These are phyloP conservation scores for Septoria linicola DNA, from an alignment of 2,329 filamentous ascomycete species.

Conservation along the genomic window DNA sequence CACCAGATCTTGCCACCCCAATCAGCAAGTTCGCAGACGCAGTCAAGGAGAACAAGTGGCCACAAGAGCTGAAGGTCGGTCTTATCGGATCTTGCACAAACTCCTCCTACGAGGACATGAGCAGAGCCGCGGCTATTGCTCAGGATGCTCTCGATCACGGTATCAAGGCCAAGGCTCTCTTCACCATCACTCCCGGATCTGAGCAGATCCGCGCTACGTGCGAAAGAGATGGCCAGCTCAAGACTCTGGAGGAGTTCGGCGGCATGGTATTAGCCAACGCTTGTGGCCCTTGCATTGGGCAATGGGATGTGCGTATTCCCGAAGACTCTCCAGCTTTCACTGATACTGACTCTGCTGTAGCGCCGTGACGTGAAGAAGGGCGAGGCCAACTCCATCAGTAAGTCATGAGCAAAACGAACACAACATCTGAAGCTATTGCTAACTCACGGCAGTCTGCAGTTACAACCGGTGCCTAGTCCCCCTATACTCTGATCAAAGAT, in stretches of 20 bases:
- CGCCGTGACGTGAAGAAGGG: slow-evolving; percentile 98
- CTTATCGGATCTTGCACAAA: slow-evolving; percentile 99
- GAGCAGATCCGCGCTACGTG: slow-evolving; percentile 97
- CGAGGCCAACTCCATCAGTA: slow-evolving; percentile 81
- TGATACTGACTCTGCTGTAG: too few species aligned
- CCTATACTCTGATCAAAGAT: neutral
- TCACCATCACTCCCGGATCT: slow-evolving; percentile 93
- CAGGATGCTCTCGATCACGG: slow-evolving; percentile 88
- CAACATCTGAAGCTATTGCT: neutral
- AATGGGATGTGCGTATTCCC: too few species aligned
- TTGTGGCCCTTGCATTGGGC: slow-evolving; percentile 86
- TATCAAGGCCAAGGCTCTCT: slow-evolving; percentile 87
- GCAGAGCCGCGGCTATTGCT: slow-evolving; percentile 85
- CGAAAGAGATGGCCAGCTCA: slow-evolving; percentile 58
- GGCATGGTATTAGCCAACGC: slow-evolving; percentile 94
- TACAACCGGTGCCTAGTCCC: slow-evolving; percentile 71
- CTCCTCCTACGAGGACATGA: slow-evolving; percentile 86
- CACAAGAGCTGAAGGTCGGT: slow-evolving; percentile 92
- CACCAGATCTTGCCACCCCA: slow-evolving; percentile 93
- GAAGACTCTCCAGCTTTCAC: neutral
- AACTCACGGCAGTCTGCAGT: slow-evolving; percentile 64
- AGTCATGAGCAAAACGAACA: neutral
- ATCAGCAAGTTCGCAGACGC: slow-evolving; percentile 97
- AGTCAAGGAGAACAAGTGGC: slow-evolving; percentile 93
- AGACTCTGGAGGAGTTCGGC: slow-evolving; percentile 95